A percentile compares a stretch with the other conserved stretches of the same genome.
Conservation (phyloP, 2,329 filamentous ascomycete species). For the Ophiostoma montium region DNA sequence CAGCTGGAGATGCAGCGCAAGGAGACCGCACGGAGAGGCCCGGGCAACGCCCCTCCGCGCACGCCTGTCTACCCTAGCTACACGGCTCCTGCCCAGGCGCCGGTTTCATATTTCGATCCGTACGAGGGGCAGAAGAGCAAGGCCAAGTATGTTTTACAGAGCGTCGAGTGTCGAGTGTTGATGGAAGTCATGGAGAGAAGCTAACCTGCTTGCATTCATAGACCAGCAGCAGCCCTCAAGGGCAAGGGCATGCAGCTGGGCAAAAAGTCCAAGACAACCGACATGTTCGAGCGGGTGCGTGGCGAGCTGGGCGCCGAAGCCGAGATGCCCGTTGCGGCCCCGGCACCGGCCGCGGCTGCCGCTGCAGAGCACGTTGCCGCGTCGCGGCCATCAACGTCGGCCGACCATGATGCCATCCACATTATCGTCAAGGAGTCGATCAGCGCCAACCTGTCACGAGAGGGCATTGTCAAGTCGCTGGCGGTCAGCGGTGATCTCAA, state of each 20-base stretch:
- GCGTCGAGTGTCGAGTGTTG: too few species aligned
- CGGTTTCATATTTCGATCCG: conserved; percentile 77
- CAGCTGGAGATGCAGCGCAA: conserved; percentile 98
- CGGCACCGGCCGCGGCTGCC: conserved; percentile 28
- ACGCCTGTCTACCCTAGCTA: conserved; percentile 81
- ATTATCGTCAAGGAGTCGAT: conserved; percentile 83
- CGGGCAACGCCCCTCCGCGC: conserved; percentile 39
- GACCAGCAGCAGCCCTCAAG: conserved; percentile 44
- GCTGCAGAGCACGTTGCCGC: not conserved
- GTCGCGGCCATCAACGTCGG: conserved; percentile 46
- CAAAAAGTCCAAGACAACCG: conserved; percentile 95
- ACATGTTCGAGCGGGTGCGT: conserved; percentile 92
- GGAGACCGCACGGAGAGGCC: conserved; percentile 63
- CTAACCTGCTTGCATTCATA: not conserved
- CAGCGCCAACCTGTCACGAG: conserved; percentile 72
- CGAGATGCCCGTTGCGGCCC: conserved; percentile 60
- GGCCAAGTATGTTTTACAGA: conserved; percentile 48
- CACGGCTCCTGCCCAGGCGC: conserved; percentile 53
- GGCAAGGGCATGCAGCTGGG: conserved; percentile 98
- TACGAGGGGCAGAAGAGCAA: conserved; percentile 99
- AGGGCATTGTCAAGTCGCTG: conserved; percentile 75
- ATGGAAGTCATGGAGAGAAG: not conserved
- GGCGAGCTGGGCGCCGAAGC: conserved; percentile 80
- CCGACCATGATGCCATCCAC: conserved; percentile 75
- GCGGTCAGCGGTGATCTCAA: conserved; percentile 86